phyloP scores from a whole-genome alignment of 176 grass and related monocot species.

The Neostapfia colusana region DNA sequence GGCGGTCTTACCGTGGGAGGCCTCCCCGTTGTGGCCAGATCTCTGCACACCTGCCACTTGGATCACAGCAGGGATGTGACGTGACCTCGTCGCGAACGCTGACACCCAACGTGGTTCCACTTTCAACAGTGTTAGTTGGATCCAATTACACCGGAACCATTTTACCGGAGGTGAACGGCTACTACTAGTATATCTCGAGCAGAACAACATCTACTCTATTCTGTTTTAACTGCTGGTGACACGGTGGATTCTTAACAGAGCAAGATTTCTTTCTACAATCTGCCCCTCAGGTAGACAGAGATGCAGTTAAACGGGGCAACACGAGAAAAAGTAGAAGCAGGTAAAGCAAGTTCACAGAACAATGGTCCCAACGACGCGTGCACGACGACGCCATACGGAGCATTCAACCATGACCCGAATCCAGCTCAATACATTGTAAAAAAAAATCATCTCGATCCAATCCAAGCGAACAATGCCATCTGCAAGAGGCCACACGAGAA shows the following conservation, averaged over 20 bases:
- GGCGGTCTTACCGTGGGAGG: too few species aligned
- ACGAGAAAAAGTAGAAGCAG: background rate
- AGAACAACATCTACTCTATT: too few species aligned
- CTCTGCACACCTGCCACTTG: too few species aligned
- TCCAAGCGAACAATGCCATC: background rate
- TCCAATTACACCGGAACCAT: background rate
- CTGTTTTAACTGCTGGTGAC: background rate
- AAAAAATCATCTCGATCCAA: too few species aligned
- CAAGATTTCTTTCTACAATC: background rate
- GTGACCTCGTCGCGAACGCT: background rate
- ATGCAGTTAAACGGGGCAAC: background rate
- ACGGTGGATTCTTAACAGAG: background rate
- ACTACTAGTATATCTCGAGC: background rate
- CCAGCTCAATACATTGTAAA: too few species aligned
- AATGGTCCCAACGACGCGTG: background rate
- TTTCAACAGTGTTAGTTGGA: background rate
- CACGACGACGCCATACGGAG: background rate
- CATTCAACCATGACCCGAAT: background rate
- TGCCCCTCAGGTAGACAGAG: background rate
- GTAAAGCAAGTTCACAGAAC: background rate
- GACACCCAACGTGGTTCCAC: background rate
- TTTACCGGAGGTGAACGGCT: background rate
- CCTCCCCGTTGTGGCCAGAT: too few species aligned
- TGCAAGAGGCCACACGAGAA: background rate
- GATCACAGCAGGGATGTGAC: background rate